A percentile compares a stretch with the other conserved stretches of the same genome.
Conservation (phyloP, 2,329 filamentous ascomycete species). For the Aspergillus novoparasiticus region DNA sequence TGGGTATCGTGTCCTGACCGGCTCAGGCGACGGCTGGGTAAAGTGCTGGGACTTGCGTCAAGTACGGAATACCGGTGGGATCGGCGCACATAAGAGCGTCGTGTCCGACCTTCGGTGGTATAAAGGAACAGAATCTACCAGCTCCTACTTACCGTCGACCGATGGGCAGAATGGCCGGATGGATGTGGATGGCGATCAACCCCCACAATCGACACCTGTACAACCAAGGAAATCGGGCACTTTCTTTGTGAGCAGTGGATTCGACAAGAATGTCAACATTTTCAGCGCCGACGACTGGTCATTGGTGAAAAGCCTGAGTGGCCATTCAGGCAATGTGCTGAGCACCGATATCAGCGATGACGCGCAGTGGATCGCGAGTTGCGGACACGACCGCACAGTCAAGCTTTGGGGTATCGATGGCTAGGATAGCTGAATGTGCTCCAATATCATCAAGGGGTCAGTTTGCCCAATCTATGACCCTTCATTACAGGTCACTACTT, state of each 20-base stretch:
- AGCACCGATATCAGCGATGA: constrained; percentile 87
- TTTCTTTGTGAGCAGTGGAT: constrained; percentile 87
- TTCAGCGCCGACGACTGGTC: constrained; percentile 98
- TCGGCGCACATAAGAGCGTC: constrained; percentile 87
- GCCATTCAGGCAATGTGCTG: constrained; percentile 88
- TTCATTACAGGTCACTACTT: not conserved
- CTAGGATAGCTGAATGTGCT: constrained; percentile 27
- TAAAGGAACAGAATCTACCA: constrained; percentile 78
- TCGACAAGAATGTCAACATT: constrained; percentile 93
- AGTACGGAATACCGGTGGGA: constrained; percentile 77
- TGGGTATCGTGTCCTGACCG: constrained; percentile 88
- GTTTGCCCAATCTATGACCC: not conserved
- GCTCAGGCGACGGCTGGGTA: constrained; percentile 90
- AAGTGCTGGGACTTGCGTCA: constrained; percentile 98
- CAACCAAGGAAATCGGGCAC: constrained; percentile 84
- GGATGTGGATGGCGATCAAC: constrained; percentile 34
- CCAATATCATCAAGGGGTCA: not conserved
- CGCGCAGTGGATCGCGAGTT: constrained; percentile 89
- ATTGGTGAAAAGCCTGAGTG: constrained; percentile 80
- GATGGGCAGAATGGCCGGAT: constrained; percentile 65
- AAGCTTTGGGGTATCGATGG: constrained; percentile 89
- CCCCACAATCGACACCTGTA: constrained; percentile 37
- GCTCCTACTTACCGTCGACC: constrained; percentile 62
- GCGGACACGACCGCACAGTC: constrained; percentile 90
- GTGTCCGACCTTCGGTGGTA: constrained; percentile 95